Evolutionary conservation across 805 yeast species (phyloP).

Genomic region (Starmera dryadoides): DNA sequence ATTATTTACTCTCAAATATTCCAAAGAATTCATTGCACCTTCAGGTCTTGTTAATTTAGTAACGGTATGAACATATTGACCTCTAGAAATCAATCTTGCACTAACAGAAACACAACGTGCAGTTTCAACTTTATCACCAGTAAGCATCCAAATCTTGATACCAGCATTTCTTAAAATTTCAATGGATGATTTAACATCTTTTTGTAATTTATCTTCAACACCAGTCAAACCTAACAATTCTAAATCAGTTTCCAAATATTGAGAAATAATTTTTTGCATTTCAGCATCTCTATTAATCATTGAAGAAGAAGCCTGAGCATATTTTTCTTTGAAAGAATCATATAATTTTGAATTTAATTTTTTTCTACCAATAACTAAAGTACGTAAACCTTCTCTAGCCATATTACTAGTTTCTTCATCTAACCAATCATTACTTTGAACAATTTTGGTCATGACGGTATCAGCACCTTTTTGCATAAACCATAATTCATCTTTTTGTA

Average conservation of each 20-base stretch:
- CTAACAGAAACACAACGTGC: conserved; percentile 97
- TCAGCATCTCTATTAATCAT: conserved; percentile 73
- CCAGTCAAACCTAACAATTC: conserved; percentile 92
- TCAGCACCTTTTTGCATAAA: conserved; percentile 95
- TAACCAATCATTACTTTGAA: conserved; percentile 85
- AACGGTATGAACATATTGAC: conserved; percentile 86
- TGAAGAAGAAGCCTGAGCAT: conserved; percentile 65
- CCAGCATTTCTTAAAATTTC: conserved; percentile 95
- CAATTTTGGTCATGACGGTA: conserved; percentile 82
- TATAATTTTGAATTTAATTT: conserved; percentile 46
- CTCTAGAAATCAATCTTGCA: conserved; percentile 85
- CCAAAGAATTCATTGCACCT: conserved; percentile 68
- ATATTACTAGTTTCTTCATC: conserved; percentile 96
- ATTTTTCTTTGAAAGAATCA: conserved; percentile 56
- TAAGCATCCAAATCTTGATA: conserved; percentile 96
- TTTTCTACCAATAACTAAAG: conserved; percentile 89
- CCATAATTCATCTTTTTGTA: conserved; percentile 62
- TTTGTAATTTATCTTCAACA: conserved; percentile 92
- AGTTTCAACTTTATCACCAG: conserved; percentile 98
- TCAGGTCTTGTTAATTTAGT: conserved; percentile 53
- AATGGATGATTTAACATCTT: conserved; percentile 84
- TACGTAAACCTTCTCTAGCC: conserved; percentile 97
- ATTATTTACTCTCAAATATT: conserved; percentile 58
- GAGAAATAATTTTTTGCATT: conserved; percentile 62
- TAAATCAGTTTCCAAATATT: conserved; percentile 71